These are phyloP conservation scores for Metarhizium brunneum DNA, from an alignment of 2,329 filamentous ascomycete genomes.

Conservation along the genomic window DNA sequence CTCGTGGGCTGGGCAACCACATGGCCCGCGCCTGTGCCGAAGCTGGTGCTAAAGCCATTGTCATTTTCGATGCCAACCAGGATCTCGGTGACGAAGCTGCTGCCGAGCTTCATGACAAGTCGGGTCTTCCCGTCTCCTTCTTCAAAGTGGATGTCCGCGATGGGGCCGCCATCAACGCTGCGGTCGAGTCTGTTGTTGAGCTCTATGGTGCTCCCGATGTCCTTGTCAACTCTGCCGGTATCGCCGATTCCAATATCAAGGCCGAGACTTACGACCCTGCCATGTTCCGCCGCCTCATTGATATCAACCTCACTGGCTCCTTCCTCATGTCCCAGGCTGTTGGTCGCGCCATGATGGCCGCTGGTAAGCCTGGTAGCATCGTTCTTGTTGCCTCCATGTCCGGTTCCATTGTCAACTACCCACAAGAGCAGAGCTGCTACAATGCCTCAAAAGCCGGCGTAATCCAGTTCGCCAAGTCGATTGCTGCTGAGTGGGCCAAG, in stretches of 20 bases:
- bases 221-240: constrained; percentile 71
- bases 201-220: constrained; percentile 63
- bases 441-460: constrained; percentile 78
- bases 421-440: constrained; percentile 75
- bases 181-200: constrained; percentile 55
- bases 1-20: constrained; percentile 67
- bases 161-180: constrained; percentile 57
- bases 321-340: constrained; percentile 71
- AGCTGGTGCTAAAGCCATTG: constrained; percentile 62
- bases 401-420: constrained; percentile 77
- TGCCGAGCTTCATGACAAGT: constrained; percentile 60
- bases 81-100: constrained; percentile 63
- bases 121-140: constrained; percentile 65
- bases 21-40: constrained; percentile 73
- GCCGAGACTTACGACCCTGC: constrained; percentile 67
- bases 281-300: constrained; percentile 70
- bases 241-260: constrained; percentile 77
- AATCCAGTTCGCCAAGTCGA: constrained; percentile 68
- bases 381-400: constrained; percentile 75
- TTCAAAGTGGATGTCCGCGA: constrained; percentile 74
- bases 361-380: constrained; percentile 61
- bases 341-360: constrained; percentile 63
- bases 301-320: constrained; percentile 74
- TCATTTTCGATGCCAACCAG: constrained; percentile 71
- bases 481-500: constrained; percentile 79